Percentiles rank a stretch among this genome's conserved stretches.
These are phyloP conservation scores for Fusarium keratoplasticum DNA, from an alignment of 2,329 filamentous ascomycete species.

Conservation along the genomic window DNA sequence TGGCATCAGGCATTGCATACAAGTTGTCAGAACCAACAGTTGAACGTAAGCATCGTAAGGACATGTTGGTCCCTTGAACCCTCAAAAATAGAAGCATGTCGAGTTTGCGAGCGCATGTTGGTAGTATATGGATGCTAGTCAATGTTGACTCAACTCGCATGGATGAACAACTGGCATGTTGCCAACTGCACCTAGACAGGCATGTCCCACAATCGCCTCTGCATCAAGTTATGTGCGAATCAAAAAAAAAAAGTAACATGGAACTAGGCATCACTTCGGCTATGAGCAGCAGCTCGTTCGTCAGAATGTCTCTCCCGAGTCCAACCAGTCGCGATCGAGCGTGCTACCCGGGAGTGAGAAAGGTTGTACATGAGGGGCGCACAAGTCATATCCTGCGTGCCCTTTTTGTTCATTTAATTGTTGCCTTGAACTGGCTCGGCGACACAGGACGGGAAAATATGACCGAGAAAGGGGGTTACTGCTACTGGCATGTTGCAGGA, in stretches of 20 bases:
- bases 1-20: not conserved
- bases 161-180: not conserved
- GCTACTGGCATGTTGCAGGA: not conserved
- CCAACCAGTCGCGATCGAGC: conserved; percentile 26
- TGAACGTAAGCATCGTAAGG: not conserved
- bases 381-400: not conserved
- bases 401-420: not conserved
- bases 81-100: not conserved
- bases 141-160: not conserved
- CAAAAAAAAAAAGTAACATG: not conserved
- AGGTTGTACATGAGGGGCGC: not conserved
- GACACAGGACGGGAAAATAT: not conserved
- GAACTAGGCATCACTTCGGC: conserved; percentile 8
- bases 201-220: not conserved
- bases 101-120: not conserved
- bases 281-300: conserved; percentile 6
- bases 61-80: not conserved
- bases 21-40: not conserved
- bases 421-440: not conserved
- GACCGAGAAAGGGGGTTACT: not conserved
- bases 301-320: conserved; percentile 6
- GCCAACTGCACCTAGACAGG: not conserved
- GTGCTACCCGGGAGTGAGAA: not conserved
- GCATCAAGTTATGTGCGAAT: not conserved
- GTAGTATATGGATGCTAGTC: not conserved